Percentiles rank a stretch among this genome's conserved stretches.
Conservation (phyloP, 1,139 yeast species). For the Pneumocystis sp. region DNA sequence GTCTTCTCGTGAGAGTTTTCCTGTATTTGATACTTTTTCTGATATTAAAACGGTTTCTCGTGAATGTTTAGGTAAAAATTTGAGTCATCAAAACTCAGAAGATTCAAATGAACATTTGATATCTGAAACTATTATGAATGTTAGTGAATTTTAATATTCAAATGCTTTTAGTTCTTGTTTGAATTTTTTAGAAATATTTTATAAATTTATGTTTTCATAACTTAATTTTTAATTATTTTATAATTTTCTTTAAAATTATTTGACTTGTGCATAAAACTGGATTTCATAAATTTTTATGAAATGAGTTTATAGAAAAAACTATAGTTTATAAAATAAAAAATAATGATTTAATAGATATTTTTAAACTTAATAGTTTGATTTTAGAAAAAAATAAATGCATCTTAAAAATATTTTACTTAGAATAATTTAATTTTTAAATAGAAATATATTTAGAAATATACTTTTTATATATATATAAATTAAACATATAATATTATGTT, state of each 20-base stretch:
- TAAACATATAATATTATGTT: not conserved
- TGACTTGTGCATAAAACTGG: not conserved
- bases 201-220: not conserved
- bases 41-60: not conserved
- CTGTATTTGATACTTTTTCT: not conserved
- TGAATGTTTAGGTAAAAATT: not conserved
- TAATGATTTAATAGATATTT: not conserved
- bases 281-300: not conserved
- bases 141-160: not conserved
- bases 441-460: not conserved
- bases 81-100: not conserved
- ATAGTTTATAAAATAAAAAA: not conserved
- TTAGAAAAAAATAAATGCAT: not conserved
- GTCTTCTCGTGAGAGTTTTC: not conserved
- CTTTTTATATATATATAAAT: not conserved
- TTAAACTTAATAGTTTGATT: not conserved
- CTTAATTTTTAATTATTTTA: not conserved
- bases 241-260: not conserved
- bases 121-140: not conserved
- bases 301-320: not conserved
- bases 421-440: not conserved
- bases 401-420: not conserved
- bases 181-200: not conserved
- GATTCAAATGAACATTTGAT: not conserved
- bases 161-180: not conserved